Evolutionary conservation across 306 rosid species (phyloP).

Genomic region (Luffa acutangula): DNA sequence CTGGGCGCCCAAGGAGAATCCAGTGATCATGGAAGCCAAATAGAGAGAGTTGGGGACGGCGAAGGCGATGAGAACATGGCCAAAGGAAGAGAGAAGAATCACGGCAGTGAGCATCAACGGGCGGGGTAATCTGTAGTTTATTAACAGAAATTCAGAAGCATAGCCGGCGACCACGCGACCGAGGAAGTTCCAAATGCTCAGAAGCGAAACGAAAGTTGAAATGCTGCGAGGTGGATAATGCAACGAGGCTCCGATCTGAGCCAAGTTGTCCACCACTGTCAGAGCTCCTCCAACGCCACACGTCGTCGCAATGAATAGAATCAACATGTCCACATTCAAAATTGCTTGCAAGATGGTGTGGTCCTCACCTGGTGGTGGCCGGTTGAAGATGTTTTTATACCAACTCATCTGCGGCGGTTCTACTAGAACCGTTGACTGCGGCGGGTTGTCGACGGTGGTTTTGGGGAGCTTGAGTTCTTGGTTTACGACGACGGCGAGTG

Average conservation of each 20-base stretch:
- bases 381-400: background rate
- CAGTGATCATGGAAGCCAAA: background rate
- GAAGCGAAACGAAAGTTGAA: background rate
- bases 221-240: background rate
- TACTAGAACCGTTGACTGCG: too few relatives aligned
- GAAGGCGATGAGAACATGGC: background rate
- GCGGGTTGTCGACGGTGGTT: too few relatives aligned
- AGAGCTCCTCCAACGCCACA: background rate
- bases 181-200: background rate
- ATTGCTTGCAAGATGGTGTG: background rate
- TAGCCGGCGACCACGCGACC: background rate
- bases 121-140: background rate
- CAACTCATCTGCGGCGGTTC: background rate
- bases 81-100: background rate
- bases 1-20: background rate
- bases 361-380: background rate
- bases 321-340: background rate
- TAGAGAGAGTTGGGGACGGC: background rate
- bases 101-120: background rate
- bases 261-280: background rate
- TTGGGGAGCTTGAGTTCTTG: background rate
- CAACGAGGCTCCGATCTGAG: background rate
- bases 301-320: background rate
- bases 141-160: background rate
- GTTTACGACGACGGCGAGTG: background rate